Evolutionary conservation across 306 rosid genomes (phyloP).

Genomic region (Rosa chinensis): DNA sequence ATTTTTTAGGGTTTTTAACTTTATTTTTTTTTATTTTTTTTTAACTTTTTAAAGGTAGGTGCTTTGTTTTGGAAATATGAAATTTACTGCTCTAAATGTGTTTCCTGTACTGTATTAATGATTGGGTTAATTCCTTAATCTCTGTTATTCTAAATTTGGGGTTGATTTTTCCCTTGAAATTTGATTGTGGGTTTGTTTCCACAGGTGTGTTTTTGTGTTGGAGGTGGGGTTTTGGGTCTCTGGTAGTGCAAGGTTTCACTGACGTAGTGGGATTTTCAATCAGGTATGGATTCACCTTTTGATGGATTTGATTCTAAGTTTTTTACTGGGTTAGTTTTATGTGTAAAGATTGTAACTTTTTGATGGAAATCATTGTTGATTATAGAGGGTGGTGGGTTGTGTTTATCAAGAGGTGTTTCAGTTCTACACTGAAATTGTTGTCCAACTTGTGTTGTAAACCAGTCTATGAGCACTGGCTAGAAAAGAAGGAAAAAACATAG

Average conservation of each 20-base stretch:
- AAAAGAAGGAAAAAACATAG: not conserved
- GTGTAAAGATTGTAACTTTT: not conserved
- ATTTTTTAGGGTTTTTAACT: not conserved
- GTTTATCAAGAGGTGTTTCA: not conserved
- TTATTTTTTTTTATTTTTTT: not conserved
- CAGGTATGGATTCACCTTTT: conserved; percentile 25
- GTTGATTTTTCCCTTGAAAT: not conserved
- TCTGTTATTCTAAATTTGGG: conserved; percentile 7
- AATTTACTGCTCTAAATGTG: conserved; percentile 14
- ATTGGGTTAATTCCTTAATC: conserved; percentile 8
- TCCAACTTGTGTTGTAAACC: not conserved
- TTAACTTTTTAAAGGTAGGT: not conserved
- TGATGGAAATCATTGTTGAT: conserved; percentile 17
- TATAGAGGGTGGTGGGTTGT: not conserved
- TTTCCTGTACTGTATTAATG: conserved; percentile 1
- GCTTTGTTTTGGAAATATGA: not conserved
- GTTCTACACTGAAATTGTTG: not conserved
- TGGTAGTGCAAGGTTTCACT: conserved; percentile 27
- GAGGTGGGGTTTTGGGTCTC: conserved; percentile 16
- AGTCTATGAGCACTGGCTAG: not conserved
- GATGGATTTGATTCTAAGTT: not conserved
- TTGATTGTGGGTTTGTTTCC: conserved; percentile 18
- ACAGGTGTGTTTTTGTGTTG: conserved; percentile 14
- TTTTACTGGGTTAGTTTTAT: conserved; percentile 9
- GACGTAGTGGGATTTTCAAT: conserved; percentile 18